A percentile compares a stretch with the other conserved stretches of the same genome.
Evolutionary conservation across 441 rosid genomes (phyloP).

Genomic region (Omphalea diandra): DNA sequence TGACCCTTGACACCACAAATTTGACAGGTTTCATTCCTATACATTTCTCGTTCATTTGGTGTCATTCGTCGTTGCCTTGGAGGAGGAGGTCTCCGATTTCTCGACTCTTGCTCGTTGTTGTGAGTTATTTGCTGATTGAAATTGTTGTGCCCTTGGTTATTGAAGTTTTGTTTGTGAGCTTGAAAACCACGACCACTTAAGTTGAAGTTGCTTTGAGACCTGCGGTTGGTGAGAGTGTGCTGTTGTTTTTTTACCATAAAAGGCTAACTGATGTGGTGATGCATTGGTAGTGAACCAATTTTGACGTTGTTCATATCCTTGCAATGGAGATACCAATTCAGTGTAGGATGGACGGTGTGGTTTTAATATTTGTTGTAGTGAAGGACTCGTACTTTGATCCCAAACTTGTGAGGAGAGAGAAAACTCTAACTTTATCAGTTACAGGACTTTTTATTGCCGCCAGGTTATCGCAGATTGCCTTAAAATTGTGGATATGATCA

Average conservation of each 20-base stretch:
- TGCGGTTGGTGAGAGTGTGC: no score
- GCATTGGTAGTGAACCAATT: background rate
- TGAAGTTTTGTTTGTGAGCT: background rate
- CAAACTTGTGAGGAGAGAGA: background rate
- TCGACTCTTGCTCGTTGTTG: background rate
- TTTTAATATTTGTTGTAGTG: background rate
- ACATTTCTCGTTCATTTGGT: background rate
- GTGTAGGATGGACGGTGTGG: background rate
- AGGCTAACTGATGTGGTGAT: background rate
- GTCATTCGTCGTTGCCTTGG: background rate
- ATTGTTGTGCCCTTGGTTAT: background rate
- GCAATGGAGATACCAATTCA: background rate
- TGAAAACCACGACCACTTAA: background rate
- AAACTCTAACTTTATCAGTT: background rate
- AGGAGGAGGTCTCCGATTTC: background rate
- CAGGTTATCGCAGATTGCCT: background rate
- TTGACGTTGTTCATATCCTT: background rate
- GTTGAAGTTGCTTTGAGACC: background rate
- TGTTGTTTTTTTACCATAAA: background rate
- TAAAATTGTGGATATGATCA: background rate
- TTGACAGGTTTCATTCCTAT: background rate
- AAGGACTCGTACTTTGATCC: background rate
- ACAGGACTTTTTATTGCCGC: background rate
- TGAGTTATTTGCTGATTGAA: background rate
- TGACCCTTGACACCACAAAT: background rate